Base-by-base conservation (phyloP, 2,329 filamentous ascomycete species). In the Pyrenochaeta sp. region DNA sequence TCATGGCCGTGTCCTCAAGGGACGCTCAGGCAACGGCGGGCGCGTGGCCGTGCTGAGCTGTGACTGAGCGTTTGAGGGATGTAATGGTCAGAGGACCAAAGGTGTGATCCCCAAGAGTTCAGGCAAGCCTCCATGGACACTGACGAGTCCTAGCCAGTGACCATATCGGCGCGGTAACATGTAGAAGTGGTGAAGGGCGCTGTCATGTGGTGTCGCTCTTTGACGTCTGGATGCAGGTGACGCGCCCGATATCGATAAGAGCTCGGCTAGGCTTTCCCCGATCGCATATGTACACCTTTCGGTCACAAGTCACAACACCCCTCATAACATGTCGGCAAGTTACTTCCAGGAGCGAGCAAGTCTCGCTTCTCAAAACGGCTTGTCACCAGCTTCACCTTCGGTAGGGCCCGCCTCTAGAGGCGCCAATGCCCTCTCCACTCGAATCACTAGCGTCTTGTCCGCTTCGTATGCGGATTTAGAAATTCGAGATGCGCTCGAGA, bases 381-480 rank as follows among this genome's bases (percentile, higher is more conserved):
- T 65, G 24, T 72, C 72, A n/a, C 70, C 72, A 25, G 67, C 67
- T 32, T 66, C 71, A 27, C 65, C 73, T 1, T 66, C 68, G 5
- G 47, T 57, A 44, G 72, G 62, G 5, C 45, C 60, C 10, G 55
- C 64, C 6, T 72, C 71, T n/a, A 68, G 69, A 39, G 69, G 81
- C 22, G 71, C 81, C 13, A 92, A 87, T 76, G 90, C 92, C 7
- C 82, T 98, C 32, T 89, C 91, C 7, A 90, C 90, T 59, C 92
- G 95, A 73, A 86, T 97, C 67, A 91, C 92, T 25, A 89, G 87
- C 60, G 90, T 98, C 40, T 86, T 98, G 48, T 97, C 95, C 3
- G 90, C 92, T 2, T 97, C 94, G 0, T 97, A 97, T 79, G 91
- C 93, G 6, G 95, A 98, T 78, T 85, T 91, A 5, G 94, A 97